Conservation (phyloP, 2,329 filamentous ascomycete genomes). For the Pseudocercospora vitis region DNA sequence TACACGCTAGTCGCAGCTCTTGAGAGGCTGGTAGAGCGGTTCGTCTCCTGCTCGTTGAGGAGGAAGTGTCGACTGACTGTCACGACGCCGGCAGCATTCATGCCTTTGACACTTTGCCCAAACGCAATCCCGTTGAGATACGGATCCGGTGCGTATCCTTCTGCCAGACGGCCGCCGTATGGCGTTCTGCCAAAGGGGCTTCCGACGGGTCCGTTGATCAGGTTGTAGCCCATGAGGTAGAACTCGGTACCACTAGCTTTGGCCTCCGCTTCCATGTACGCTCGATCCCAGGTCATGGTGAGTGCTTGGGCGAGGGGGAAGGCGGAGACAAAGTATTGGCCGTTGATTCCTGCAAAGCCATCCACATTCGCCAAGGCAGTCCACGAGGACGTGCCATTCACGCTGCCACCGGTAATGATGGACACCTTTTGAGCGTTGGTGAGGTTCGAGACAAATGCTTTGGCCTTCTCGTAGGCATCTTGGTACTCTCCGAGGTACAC, state of each 20-base stretch:
- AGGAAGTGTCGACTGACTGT: slow-evolving; percentile 76
- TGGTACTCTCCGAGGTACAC: slow-evolving; percentile 22
- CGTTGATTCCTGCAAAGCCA: slow-evolving; percentile 28
- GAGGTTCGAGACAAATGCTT: slow-evolving; percentile 16
- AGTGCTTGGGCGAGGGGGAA: slow-evolving; percentile 28
- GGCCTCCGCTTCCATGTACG: slow-evolving; percentile 23
- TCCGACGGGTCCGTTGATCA: slow-evolving; percentile 28
- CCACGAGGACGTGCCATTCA: slow-evolving; percentile 25
- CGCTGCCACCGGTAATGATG: slow-evolving; percentile 24
- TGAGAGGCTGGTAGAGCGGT: slow-evolving; percentile 49
- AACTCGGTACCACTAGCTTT: slow-evolving; percentile 27
- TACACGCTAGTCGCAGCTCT: slow-evolving; percentile 13
- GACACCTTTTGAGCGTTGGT: slow-evolving; percentile 21
- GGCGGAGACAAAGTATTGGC: slow-evolving; percentile 28
- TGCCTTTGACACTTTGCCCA: slow-evolving; percentile 71
- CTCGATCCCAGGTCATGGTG: slow-evolving; percentile 30
- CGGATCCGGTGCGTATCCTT: slow-evolving; percentile 70
- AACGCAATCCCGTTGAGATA: slow-evolving; percentile 71
- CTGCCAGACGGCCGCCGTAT: slow-evolving; percentile 64
- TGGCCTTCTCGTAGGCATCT: slow-evolving; percentile 19
- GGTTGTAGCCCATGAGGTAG: slow-evolving; percentile 27
- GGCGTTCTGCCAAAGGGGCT: slow-evolving; percentile 20
- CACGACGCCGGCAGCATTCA: slow-evolving; percentile 63
- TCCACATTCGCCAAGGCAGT: slow-evolving; percentile 27
- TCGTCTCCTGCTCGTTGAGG: slow-evolving; percentile 66